A percentile compares a stretch with the other conserved stretches of the same genome.
Evolutionary conservation across 2,329 filamentous ascomycete species (phyloP).

Genomic region (Xylariaceae sp.): DNA sequence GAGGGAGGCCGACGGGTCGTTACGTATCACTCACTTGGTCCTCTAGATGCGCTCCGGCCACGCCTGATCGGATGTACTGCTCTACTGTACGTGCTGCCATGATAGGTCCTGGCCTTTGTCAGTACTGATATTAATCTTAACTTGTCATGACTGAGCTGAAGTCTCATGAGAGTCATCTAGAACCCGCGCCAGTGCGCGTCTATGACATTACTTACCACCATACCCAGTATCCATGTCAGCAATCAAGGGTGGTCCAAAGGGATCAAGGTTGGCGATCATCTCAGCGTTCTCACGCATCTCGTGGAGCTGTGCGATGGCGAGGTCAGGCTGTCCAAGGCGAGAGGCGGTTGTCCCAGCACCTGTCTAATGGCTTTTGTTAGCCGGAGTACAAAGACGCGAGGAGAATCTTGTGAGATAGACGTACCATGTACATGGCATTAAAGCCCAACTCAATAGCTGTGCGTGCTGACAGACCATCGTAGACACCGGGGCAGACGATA

Average conservation of each 20-base stretch:
- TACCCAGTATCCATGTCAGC: conserved; percentile 53
- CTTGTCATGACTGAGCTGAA: too few relatives aligned
- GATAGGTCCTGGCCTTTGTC: conserved; percentile 30
- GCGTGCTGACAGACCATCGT: conserved; percentile 45
- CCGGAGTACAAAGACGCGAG: background rate
- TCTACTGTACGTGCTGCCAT: conserved; percentile 38
- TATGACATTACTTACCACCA: conserved; percentile 34
- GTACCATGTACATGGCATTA: conserved; percentile 47
- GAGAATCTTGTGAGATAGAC: conserved; percentile 1
- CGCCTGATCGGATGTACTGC: conserved; percentile 49
- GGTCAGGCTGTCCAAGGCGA: conserved; percentile 44
- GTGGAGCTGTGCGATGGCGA: conserved; percentile 45
- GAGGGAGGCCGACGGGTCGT: too few relatives aligned
- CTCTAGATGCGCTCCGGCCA: conserved; percentile 34
- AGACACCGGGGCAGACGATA: conserved; percentile 44
- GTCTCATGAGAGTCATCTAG: too few relatives aligned
- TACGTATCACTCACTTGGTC: conserved; percentile 38
- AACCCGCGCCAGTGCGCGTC: too few relatives aligned
- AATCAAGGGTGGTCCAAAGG: conserved; percentile 41
- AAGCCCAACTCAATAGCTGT: conserved; percentile 44
- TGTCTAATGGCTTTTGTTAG: conserved; percentile 31
- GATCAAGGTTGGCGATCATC: conserved; percentile 48
- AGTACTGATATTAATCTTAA: conserved; percentile 6
- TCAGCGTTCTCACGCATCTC: conserved; percentile 50
- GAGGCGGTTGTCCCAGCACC: conserved; percentile 51